Evolutionary conservation across 2,329 filamentous ascomycete genomes (phyloP).

Genomic region (Aspergillus jensenii): DNA sequence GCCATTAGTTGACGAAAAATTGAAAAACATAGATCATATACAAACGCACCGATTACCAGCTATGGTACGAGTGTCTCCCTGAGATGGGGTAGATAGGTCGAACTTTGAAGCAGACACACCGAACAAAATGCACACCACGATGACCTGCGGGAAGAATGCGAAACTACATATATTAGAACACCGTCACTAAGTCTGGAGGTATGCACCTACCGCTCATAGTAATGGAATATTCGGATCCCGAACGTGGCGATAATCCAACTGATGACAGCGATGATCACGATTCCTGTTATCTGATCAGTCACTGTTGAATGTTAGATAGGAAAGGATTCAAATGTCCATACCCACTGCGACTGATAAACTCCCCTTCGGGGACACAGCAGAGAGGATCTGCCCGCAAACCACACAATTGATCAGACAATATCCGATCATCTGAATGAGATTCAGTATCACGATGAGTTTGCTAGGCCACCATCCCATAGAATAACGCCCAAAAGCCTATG

Average conservation of each 20-base stretch:
- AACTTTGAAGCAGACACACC: constrained; percentile 63
- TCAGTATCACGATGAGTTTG: constrained; percentile 63
- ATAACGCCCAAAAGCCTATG: constrained; percentile 57
- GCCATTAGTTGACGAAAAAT: neutral
- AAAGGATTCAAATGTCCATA: constrained; percentile 14
- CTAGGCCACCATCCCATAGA: constrained; percentile 66
- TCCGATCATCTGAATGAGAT: constrained; percentile 62
- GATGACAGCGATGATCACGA: constrained; percentile 63
- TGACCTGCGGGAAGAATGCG: constrained; percentile 63
- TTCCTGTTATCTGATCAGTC: constrained; percentile 36
- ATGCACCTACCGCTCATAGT: constrained; percentile 59
- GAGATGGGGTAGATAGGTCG: constrained; percentile 53
- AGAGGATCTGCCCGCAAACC: constrained; percentile 67
- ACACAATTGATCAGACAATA: constrained; percentile 65
- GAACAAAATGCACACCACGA: constrained; percentile 61
- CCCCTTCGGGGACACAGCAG: constrained; percentile 60
- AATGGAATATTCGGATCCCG: constrained; percentile 67
- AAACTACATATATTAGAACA: constrained; percentile 43
- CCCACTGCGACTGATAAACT: constrained; percentile 64
- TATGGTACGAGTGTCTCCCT: constrained; percentile 53
- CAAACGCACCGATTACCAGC: constrained; percentile 44
- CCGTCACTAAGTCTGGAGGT: neutral
- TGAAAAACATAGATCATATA: neutral
- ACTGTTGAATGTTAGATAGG: neutral
- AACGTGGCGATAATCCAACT: constrained; percentile 66